A percentile compares a stretch with the other conserved stretches of the same genome.
Conservation (phyloP, 352 stramenopile species). For the Phytopythium litorale region DNA sequence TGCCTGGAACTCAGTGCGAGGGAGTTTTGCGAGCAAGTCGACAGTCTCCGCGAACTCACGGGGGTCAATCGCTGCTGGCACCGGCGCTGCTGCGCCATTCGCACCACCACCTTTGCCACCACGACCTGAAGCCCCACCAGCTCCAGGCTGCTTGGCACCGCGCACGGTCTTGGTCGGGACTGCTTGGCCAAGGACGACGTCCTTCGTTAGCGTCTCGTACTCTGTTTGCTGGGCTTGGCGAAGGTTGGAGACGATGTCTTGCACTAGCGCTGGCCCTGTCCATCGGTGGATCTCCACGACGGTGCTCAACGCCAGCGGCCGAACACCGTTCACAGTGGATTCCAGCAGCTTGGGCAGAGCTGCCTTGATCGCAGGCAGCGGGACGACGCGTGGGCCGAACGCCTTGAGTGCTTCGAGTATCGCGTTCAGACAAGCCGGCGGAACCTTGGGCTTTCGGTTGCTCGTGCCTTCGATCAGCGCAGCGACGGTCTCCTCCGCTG, state of each 20-base stretch:
- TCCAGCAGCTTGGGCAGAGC: slow-evolving; percentile 69
- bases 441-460: slow-evolving; percentile 86
- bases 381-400: slow-evolving; percentile 74
- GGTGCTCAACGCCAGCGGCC: slow-evolving; percentile 72
- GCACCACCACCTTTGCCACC: slow-evolving; percentile 9
- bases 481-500: slow-evolving; percentile 66
- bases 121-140: slow-evolving; percentile 6
- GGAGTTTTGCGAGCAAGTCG: slow-evolving; percentile 75
- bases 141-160: slow-evolving; percentile 40
- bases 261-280: slow-evolving; percentile 66
- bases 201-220: slow-evolving; percentile 74
- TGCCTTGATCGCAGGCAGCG: slow-evolving; percentile 64
- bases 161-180: slow-evolving; percentile 65
- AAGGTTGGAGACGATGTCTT: slow-evolving; percentile 78
- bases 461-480: slow-evolving; percentile 80
- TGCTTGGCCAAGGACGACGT: slow-evolving; percentile 62
- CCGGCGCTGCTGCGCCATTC: slow-evolving; percentile 6
- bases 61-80: slow-evolving; percentile 52
- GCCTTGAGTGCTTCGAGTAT: slow-evolving; percentile 72
- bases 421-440: slow-evolving; percentile 59
- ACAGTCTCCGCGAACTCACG: slow-evolving; percentile 85
- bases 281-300: slow-evolving; percentile 81
- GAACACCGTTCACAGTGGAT: slow-evolving; percentile 78
- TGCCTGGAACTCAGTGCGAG: slow-evolving; percentile 73
- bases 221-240: slow-evolving; percentile 82